Percentiles rank a stretch among this genome's conserved stretches.
Evolutionary conservation across 2,329 filamentous ascomycete species (phyloP).

Genomic region (Spiromastix sp.): DNA sequence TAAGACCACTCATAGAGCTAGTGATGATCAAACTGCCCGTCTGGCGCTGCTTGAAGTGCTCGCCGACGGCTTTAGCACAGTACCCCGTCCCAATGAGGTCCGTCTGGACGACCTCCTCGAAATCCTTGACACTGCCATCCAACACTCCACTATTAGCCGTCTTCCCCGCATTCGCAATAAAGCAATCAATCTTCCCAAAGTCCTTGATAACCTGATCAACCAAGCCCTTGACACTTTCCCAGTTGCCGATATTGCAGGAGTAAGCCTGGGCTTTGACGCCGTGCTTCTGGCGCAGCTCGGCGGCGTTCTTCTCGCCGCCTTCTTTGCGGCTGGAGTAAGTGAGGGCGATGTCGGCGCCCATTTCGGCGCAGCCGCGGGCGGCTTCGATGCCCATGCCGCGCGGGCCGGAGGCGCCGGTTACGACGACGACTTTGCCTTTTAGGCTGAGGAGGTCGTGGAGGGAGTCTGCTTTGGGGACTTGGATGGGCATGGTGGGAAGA

Average conservation of each 20-base stretch:
- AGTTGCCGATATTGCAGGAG: constrained; percentile 52
- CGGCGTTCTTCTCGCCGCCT: constrained; percentile 56
- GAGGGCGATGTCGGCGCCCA: constrained; percentile 54
- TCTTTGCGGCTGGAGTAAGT: constrained; percentile 55
- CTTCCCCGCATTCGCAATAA: constrained; percentile 60
- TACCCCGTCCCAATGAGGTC: constrained; percentile 80
- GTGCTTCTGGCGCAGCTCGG: constrained; percentile 49
- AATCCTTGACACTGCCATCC: constrained; percentile 59
- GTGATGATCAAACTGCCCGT: constrained; percentile 57
- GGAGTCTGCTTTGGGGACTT: constrained; percentile 9
- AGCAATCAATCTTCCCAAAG: constrained; percentile 59
- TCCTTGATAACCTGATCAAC: constrained; percentile 54
- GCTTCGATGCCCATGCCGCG: constrained; percentile 59
- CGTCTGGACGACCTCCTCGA: constrained; percentile 68
- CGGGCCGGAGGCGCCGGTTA: constrained; percentile 46
- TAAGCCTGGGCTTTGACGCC: constrained; percentile 58
- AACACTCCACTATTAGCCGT: constrained; percentile 60
- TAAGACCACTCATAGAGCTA: constrained; percentile 49
- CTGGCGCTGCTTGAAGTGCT: constrained; percentile 60
- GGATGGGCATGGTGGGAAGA: constrained; percentile 16
- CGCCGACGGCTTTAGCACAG: constrained; percentile 80
- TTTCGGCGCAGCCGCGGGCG: constrained; percentile 54
- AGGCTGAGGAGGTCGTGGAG: constrained; percentile 26
- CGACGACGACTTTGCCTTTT: constrained; percentile 35
- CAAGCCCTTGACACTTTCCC: constrained; percentile 45